phyloP scores from a whole-genome alignment of 176 grass and related monocot species.

The Zizania latifolia region DNA sequence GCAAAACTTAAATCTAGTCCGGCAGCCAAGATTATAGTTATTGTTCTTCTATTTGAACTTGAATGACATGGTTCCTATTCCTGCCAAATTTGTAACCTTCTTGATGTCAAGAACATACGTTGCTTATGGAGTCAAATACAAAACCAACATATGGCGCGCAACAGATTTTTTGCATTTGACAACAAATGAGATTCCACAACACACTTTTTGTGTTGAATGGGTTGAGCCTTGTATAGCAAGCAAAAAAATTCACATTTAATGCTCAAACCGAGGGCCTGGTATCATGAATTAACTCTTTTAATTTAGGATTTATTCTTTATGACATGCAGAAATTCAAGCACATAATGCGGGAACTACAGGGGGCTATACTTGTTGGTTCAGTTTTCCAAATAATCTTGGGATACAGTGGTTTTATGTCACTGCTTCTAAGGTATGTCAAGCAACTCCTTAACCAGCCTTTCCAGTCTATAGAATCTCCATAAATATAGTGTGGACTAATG shows the following conservation, averaged over 20 bases:
- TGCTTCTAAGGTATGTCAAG: constrained; percentile 76
- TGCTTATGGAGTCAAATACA: background rate
- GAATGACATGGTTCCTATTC: background rate
- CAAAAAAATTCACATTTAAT: constrained; percentile 16
- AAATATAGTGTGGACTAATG: background rate
- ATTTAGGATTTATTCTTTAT: constrained; percentile 14
- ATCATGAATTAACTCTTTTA: background rate
- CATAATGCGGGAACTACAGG: constrained; percentile 96
- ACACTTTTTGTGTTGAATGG: background rate
- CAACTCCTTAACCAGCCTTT: background rate
- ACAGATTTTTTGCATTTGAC: background rate
- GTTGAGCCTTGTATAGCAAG: background rate
- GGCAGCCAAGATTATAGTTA: background rate
- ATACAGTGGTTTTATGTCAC: constrained; percentile 95
- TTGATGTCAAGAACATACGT: background rate
- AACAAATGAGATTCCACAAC: background rate
- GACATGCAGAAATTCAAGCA: constrained; percentile 96
- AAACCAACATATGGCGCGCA: background rate
- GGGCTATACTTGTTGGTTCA: constrained; percentile 92
- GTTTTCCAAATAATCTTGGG: constrained; percentile 93
- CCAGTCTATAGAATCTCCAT: background rate
- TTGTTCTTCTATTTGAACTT: constrained; percentile 4
- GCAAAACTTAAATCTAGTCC: background rate
- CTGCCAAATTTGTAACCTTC: background rate
- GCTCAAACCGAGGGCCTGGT: background rate